Evolutionary conservation across 1,284 basidiomycete species (phyloP).

Genomic region (Naganishia liquefaciens): DNA sequence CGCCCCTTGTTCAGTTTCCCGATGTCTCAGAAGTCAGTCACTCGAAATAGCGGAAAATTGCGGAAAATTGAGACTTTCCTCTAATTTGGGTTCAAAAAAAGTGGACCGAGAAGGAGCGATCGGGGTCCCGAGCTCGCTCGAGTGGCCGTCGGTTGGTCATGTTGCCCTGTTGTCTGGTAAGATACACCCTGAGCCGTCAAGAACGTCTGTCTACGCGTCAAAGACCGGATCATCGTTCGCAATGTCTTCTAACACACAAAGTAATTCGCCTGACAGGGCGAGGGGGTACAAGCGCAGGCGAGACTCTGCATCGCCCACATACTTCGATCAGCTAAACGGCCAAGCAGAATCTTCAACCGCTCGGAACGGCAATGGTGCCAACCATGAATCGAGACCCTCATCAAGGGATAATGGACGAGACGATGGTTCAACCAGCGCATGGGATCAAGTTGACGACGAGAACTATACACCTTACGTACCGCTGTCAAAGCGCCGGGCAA

Average conservation of each 20-base stretch:
- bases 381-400: background rate
- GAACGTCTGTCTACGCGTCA: too few species aligned
- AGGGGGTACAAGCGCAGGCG: constrained; percentile 24
- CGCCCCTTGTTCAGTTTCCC: too few species aligned
- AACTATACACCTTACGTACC: constrained; percentile 82
- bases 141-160: too few species aligned
- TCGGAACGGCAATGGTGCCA: background rate
- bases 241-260: constrained; percentile 4
- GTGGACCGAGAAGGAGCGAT: background rate
- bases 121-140: too few species aligned
- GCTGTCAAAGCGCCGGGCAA: constrained; percentile 78
- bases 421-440: constrained; percentile 1
- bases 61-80: too few species aligned
- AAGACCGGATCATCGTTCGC: background rate
- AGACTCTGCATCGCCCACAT: constrained; percentile 19
- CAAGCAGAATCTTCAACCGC: background rate
- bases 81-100: too few species aligned
- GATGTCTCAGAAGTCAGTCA: too few species aligned
- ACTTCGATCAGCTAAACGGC: constrained; percentile 19
- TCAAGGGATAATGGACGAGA: background rate
- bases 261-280: constrained; percentile 11
- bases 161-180: too few species aligned
- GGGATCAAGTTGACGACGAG: constrained; percentile 56
- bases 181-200: too few species aligned
- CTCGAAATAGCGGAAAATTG: background rate